These are phyloP conservation scores for Helicocarpus griseus DNA, from an alignment of 2,329 filamentous ascomycete species.

Conservation along the genomic window DNA sequence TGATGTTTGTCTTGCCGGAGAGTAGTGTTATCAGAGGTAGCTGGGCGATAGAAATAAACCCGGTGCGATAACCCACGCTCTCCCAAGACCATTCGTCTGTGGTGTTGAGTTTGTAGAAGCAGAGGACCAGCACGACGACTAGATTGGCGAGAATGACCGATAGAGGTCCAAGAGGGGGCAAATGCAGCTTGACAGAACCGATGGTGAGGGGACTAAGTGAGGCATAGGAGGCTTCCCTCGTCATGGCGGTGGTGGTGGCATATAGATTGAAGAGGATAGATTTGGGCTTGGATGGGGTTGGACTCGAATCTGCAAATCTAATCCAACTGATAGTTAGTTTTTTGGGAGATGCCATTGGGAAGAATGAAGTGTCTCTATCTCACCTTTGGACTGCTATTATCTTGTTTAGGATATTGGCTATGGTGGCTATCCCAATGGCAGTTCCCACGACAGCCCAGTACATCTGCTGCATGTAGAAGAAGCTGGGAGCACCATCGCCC, in stretches of 20 bases:
- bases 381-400: slow-evolving; percentile 42
- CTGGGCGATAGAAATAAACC: slow-evolving; percentile 44
- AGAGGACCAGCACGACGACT: slow-evolving; percentile 44
- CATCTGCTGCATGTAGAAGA: slow-evolving; percentile 41
- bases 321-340: neutral
- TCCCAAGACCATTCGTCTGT: slow-evolving; percentile 43
- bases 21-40: slow-evolving; percentile 48
- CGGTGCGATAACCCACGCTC: slow-evolving; percentile 47
- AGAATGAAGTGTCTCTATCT: slow-evolving; percentile 3
- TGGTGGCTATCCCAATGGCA: slow-evolving; percentile 24
- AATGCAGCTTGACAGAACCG: slow-evolving; percentile 22
- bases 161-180: slow-evolving; percentile 31
- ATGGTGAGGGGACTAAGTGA: slow-evolving; percentile 28
- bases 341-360: neutral
- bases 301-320: slow-evolving; percentile 37
- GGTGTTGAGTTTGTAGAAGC: slow-evolving; percentile 47
- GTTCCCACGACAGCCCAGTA: slow-evolving; percentile 44
- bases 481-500: slow-evolving; percentile 34
- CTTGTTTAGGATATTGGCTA: slow-evolving; percentile 37
- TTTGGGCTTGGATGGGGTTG: slow-evolving; percentile 45
- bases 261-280: slow-evolving; percentile 37
- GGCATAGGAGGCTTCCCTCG: slow-evolving; percentile 44
- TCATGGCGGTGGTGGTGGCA: slow-evolving; percentile 46
- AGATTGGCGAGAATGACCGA: slow-evolving; percentile 34
- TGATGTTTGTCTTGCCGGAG: slow-evolving; percentile 46